Percentiles rank a stretch among this genome's conserved stretches.
Conservation (phyloP, 306 rosid genomes). For the Quercus wislizeni region DNA sequence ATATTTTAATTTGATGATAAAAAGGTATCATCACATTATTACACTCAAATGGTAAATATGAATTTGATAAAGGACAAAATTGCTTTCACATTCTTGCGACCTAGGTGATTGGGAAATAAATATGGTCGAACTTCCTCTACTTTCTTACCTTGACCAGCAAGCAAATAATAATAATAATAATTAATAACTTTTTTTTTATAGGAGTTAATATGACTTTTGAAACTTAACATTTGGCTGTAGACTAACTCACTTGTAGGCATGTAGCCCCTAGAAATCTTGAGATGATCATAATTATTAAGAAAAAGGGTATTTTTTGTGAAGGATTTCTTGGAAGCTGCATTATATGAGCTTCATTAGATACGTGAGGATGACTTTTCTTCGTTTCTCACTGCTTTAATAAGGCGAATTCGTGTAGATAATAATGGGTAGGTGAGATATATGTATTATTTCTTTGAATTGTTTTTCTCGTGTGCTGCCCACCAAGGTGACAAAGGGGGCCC, state of each 20-base stretch:
- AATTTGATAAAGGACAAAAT: background rate
- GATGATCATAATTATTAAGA: background rate
- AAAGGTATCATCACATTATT: accelerated
- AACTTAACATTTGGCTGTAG: background rate
- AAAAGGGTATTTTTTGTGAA: slow-evolving; percentile 6
- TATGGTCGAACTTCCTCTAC: background rate
- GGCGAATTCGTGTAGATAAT: background rate
- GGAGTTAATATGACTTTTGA: background rate
- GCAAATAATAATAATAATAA: background rate
- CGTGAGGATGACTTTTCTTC: slow-evolving; percentile 25
- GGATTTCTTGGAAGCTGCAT: background rate
- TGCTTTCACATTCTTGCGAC: background rate
- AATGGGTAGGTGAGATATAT: slow-evolving; percentile 28
- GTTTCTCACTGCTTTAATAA: slow-evolving; percentile 7
- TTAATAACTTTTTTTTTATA: no score
- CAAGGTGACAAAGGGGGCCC: slow-evolving; percentile 19
- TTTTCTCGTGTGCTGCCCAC: slow-evolving; percentile 33
- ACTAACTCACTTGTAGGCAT: no score
- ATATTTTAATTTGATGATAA: no score
- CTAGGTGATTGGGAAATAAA: background rate
- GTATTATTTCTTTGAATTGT: slow-evolving; percentile 16
- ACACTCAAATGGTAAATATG: no score
- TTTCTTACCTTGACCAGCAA: background rate
- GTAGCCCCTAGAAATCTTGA: background rate
- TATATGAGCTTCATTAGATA: background rate